These are phyloP conservation scores for Trapa incisa DNA, from an alignment of 345 rosid species.

Conservation along the genomic window DNA sequence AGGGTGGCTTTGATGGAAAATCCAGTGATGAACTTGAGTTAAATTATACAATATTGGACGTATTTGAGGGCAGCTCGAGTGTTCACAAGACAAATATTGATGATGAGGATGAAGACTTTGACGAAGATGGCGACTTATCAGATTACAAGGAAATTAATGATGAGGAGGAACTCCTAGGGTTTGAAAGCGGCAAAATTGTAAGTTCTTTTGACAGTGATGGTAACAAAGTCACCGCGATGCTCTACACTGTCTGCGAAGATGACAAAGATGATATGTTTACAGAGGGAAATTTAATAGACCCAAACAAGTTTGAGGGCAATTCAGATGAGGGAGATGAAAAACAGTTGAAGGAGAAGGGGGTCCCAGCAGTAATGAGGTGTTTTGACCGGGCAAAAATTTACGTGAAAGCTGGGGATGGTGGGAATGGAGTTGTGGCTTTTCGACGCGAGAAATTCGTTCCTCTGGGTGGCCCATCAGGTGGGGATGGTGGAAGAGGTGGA, in stretches of 20 bases:
- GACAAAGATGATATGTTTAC: conserved; percentile 4
- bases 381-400: conserved; percentile 76
- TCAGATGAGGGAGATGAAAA: conserved; percentile 21
- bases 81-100: conserved; percentile 21
- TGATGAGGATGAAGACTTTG: conserved; percentile 18
- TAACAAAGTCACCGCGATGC: conserved; percentile 9
- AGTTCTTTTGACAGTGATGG: conserved; percentile 16
- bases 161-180: conserved; percentile 13
- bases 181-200: conserved; percentile 19
- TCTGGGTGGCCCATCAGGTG: conserved; percentile 87
- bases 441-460: conserved; percentile 82
- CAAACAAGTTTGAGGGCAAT: conserved; percentile 15
- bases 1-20: conserved; percentile 11
- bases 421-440: conserved; percentile 86
- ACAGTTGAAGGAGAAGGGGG: conserved; percentile 70
- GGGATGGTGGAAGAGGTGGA: conserved; percentile 95
- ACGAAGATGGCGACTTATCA: not conserved
- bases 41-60: conserved; percentile 27
- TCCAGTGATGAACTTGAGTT: conserved; percentile 17
- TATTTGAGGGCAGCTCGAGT: conserved; percentile 32
- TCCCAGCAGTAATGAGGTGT: conserved; percentile 90
- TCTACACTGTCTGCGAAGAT: conserved; percentile 9
- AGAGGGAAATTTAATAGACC: not conserved
- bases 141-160: conserved; percentile 6
- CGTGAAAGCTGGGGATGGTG: conserved; percentile 79